Percentiles rank a stretch among this genome's conserved stretches.
These are phyloP conservation scores for Royoungia palumana DNA, from an alignment of 768 basidiomycete genomes.

Conservation along the genomic window DNA sequence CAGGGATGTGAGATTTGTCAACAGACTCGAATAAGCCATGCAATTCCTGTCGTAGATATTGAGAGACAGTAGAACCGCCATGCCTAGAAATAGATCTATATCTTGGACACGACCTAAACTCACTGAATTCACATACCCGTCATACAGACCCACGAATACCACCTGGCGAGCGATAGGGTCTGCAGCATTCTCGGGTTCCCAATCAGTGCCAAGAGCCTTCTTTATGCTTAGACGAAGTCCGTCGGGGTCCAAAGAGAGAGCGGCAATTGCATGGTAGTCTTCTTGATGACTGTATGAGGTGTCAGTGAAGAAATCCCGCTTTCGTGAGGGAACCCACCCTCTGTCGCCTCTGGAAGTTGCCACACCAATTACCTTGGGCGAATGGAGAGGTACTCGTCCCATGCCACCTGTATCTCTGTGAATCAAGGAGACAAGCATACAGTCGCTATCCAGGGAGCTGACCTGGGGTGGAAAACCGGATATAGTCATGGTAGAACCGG, in stretches of 20 bases:
- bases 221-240: conserved; percentile 68
- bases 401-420: conserved; percentile 47
- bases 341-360: conserved; percentile 74
- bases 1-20: conserved; percentile 66
- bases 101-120: neutral
- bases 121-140: conserved; percentile 56
- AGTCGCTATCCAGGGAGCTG: conserved; percentile 15
- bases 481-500: conserved; percentile 64
- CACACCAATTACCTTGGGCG: conserved; percentile 75
- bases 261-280: conserved; percentile 76
- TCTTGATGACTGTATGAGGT: conserved; percentile 70
- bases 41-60: conserved; percentile 80
- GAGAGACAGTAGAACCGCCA: conserved; percentile 86
- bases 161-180: conserved; percentile 68
- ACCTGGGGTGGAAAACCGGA: conserved; percentile 51
- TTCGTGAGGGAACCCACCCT: conserved; percentile 40
- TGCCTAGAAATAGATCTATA: conserved; percentile 55
- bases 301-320: conserved; percentile 1
- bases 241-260: conserved; percentile 70
- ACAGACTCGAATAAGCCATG: conserved; percentile 83
- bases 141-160: conserved; percentile 86
- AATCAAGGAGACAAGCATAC: conserved; percentile 5
- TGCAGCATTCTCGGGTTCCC: conserved; percentile 60
- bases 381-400: conserved; percentile 66
- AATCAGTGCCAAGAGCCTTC: conserved; percentile 59